These are phyloP conservation scores for Fragaria vesca DNA, from an alignment of 306 rosid genomes.

Conservation along the genomic window DNA sequence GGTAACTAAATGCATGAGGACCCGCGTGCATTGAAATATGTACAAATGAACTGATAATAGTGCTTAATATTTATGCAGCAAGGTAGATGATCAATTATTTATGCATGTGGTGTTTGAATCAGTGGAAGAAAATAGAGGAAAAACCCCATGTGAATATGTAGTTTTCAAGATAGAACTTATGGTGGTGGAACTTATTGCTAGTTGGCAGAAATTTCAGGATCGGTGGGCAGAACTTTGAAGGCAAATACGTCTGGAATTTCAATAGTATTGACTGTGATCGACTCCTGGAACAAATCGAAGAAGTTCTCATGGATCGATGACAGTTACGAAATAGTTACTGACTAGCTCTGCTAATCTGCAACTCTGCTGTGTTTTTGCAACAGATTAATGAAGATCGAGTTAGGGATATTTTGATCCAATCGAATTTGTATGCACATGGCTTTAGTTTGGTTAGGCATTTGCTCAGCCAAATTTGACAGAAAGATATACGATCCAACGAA, in stretches of 20 bases:
- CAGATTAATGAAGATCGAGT: not conserved
- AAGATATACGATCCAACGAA: not conserved
- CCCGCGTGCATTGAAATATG: not conserved
- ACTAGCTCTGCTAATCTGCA: not conserved
- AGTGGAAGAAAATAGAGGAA: not conserved
- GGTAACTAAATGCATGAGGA: not conserved
- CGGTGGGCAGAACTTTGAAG: not conserved
- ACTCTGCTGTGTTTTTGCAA: not conserved
- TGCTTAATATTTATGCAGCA: not conserved
- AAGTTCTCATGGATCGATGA: not conserved
- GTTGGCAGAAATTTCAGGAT: no score
- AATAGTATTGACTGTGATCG: not conserved
- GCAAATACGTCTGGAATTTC: not conserved
- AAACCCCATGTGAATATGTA: not conserved
- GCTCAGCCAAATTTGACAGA: not conserved
- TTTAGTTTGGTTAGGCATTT: not conserved
- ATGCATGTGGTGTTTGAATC: not conserved
- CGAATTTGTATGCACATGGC: not conserved
- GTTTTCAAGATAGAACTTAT: not conserved
- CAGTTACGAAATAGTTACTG: not conserved
- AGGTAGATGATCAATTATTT: not conserved
- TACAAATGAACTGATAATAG: not conserved
- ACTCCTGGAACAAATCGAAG: not conserved
- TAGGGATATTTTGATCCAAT: not conserved
- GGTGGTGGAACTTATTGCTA: constrained; percentile 8